Conservation (phyloP, 2,329 filamentous ascomycete genomes). For the Biscogniauxia mediterranea region DNA sequence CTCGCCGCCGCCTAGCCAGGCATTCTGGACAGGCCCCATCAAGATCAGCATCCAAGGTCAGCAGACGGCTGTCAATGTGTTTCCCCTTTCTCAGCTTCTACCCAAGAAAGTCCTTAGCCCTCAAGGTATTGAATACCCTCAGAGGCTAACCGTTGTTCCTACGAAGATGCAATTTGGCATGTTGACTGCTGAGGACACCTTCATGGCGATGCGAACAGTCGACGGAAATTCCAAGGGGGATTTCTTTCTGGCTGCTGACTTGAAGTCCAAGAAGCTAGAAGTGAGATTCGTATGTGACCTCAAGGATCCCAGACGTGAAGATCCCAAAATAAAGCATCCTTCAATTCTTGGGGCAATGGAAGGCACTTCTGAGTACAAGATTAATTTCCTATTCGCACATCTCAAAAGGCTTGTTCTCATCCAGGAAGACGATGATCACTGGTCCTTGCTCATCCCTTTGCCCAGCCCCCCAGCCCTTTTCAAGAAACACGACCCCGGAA, state of each 20-base stretch:
- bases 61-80: constrained; percentile 5
- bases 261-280: constrained; percentile 38
- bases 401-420: constrained; percentile 45
- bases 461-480: constrained; percentile 49
- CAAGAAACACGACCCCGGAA: constrained; percentile 35
- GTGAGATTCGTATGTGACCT: constrained; percentile 38
- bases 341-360: constrained; percentile 18
- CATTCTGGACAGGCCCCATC: constrained; percentile 1
- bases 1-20: neutral
- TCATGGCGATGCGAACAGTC: constrained; percentile 58
- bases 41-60: constrained; percentile 12
- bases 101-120: constrained; percentile 6
- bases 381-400: constrained; percentile 44
- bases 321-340: constrained; percentile 11
- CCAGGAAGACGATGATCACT: constrained; percentile 30
- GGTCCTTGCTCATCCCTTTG: constrained; percentile 47
- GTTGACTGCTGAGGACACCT: constrained; percentile 39
- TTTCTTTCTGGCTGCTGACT: constrained; percentile 39
- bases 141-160: constrained; percentile 16
- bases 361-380: constrained; percentile 34
- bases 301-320: constrained; percentile 21
- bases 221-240: constrained; percentile 14
- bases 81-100: constrained; percentile 6
- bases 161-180: constrained; percentile 25
- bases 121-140: constrained; percentile 12